A percentile compares a stretch with the other conserved stretches of the same genome.
phyloP scores from a whole-genome alignment of 768 basidiomycete genomes.

The Suillus cothurnatus region DNA sequence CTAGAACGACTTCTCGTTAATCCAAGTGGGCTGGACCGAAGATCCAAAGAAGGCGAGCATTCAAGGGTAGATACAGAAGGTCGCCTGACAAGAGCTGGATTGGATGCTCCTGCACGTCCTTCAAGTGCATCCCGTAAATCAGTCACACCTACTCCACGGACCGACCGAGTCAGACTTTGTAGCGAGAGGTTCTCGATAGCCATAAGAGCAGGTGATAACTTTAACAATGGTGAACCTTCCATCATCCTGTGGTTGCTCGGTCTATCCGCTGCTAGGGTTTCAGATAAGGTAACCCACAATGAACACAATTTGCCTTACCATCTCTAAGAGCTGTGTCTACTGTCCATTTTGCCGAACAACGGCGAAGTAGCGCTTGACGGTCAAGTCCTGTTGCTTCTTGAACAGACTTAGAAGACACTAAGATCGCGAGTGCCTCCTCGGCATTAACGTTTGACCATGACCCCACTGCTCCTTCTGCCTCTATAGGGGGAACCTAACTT shows the following conservation, averaged over 20 bases:
- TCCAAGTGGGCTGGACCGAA: constrained; percentile 42
- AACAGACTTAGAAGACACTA: constrained; percentile 54
- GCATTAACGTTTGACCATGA: constrained; percentile 48
- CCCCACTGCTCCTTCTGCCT: constrained; percentile 23
- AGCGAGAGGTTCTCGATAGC: constrained; percentile 89
- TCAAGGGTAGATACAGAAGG: constrained; percentile 80
- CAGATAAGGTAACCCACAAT: constrained; percentile 5
- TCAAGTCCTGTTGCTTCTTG: constrained; percentile 70
- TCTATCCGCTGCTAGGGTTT: constrained; percentile 53
- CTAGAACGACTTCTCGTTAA: constrained; percentile 57
- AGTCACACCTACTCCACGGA: constrained; percentile 80
- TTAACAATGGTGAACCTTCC: constrained; percentile 76
- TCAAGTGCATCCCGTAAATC: constrained; percentile 89
- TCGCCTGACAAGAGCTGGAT: constrained; percentile 65
- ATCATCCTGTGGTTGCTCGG: constrained; percentile 59
- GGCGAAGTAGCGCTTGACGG: constrained; percentile 51
- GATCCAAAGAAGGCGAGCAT: constrained; percentile 55
- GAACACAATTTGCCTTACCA: constrained; percentile 51
- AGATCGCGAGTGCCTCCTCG: constrained; percentile 53
- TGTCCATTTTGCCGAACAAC: constrained; percentile 67
- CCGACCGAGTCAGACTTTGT: constrained; percentile 79
- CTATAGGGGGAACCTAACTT: constrained; percentile 41
- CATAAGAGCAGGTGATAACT: constrained; percentile 86
- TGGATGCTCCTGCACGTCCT: constrained; percentile 82
- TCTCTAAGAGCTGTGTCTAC: constrained; percentile 73